Base-by-base conservation (phyloP, 1,139 yeast genomes). In the Candida neerlandica region DNA sequence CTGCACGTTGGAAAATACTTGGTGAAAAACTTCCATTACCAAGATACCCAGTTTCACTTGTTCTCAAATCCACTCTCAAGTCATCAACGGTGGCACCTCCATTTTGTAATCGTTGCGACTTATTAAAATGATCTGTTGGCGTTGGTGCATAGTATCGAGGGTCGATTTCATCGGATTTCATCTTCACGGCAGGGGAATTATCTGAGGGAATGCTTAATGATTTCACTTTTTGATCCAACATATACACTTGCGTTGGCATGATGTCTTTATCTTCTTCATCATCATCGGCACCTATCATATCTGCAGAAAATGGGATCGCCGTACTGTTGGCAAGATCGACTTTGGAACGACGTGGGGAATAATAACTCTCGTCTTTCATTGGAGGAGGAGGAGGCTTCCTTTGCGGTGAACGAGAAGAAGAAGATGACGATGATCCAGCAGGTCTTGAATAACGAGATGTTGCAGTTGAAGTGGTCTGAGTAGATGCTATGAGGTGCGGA, bases 101-200 rank as follows among this genome's bases (percentile, higher is more conserved):
- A 42, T 57, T 57, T 46, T 62, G 63, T 21, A 68, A 57, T 27
- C 67, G 55, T 45, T 62, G 55, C 11, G 55, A 54, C 40, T 57
- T 51, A 37, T 63, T 63, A 21, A 70, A 59, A 51, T 74, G 77
- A 53, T 73, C 78, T 23, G 67, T 64, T 2, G 82, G 82, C 0
- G 78, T 69, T 3, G 82, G 82, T 1, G 82, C 81, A 55, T 73
- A 71, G 55, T 64, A 74, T 50, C 64, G 64, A 1, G 81, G 79
- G 53, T 75, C 77, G 4, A 77, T 71, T 49, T 75, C 80, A 52
- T 75, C 65, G 1, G 64, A 63, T 39, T 66, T 61, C 16, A 62
- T 46, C 14, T 53, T 49, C 39, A 43, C 44, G 16, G 55, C 18
- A 54, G 54, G 14, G 14, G 33, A 27, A 16, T 63, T 51, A 12